Base-by-base conservation (phyloP, 441 rosid species). In the Capsella rubella region DNA sequence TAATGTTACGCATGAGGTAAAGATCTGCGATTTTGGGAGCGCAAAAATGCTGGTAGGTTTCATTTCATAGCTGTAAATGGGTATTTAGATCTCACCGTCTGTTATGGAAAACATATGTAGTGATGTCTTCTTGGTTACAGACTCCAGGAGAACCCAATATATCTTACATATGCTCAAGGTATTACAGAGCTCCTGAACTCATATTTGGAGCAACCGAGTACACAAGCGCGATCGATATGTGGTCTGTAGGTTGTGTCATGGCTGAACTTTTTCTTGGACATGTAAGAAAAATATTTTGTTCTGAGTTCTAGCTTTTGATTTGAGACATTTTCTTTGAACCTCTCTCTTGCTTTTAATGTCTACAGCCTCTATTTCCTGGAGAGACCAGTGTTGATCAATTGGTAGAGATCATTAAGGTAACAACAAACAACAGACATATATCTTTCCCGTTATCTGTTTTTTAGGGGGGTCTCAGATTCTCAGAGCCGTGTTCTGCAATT, bases 381-480 rank as follows among this genome's bases (percentile, higher is more conserved):
- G 97, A 90, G 70, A 92, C 92, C 55, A 97, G 93, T 75, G 91
- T 95, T 6, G 98, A 95, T 68, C 97, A 95, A 80, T 88, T 95
- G 69, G 99, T 92, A 21, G 98, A 95, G 85, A 95, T 95, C 28
- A 92, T 95, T 50, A 95, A 95, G 93, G 98, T 91, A 16, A 7
- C 1, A 57, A 13, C 50, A 50, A 16, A 7, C 1, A 57, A 13
- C 50, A 50, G 29, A 54, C 35, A 21, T 59, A 47, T 25, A 13
- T 78, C 61, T 37, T 71, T 29, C 29, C 61, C 39, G 8, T 35
- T 18, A n/a, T 42, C 70, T 15, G 11, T 42, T 4, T 27, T 2
- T 11, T 31, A 13, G 6, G n/a, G 7, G 35, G 21, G 5, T 15
- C 34, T n/a, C 3, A 58, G 55, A 60, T 71, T 77, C 49, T 71